These are phyloP conservation scores for Serendipita vermifera DNA, from an alignment of 768 basidiomycete species.

Conservation along the genomic window DNA sequence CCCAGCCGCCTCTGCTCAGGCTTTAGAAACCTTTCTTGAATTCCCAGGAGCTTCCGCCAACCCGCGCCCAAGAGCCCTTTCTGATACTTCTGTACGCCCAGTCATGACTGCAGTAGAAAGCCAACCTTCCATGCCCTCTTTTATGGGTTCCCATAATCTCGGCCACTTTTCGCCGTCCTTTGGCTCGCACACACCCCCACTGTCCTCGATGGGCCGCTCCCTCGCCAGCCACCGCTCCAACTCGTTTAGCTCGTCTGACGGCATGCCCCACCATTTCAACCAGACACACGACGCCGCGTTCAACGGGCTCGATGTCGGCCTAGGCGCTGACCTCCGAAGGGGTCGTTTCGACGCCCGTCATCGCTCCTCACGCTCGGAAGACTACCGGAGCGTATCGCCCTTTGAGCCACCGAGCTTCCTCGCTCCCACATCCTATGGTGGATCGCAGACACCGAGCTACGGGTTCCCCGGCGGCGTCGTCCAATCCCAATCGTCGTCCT, in stretches of 20 bases:
- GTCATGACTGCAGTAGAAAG: not conserved
- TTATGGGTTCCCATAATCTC: not conserved
- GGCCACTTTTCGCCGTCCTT: conserved; percentile 4
- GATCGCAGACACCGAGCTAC: not conserved
- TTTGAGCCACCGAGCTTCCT: not conserved
- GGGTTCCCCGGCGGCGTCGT: conserved; percentile 10
- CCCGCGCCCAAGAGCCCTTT: conserved; percentile 7
- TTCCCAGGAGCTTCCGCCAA: not conserved
- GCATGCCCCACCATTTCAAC: not conserved
- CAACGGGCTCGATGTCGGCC: conserved; percentile 8
- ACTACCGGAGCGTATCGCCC: not conserved
- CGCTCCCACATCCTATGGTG: not conserved
- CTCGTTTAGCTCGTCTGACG: conserved; percentile 2
- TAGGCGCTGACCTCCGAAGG: conserved; percentile 4
- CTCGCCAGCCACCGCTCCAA: conserved; percentile 3
- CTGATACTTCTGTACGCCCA: conserved; percentile 1
- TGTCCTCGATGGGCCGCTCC: conserved; percentile 1
- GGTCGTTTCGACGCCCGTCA: not conserved
- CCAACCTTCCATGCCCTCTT: conserved; percentile 4
- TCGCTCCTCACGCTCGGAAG: conserved; percentile 1
- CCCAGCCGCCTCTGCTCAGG: not conserved
- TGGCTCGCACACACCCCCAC: not conserved
- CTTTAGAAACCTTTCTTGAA: not conserved
- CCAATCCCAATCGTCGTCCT: not conserved
- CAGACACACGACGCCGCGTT: conserved; percentile 1